These are phyloP conservation scores for Neurospora africana DNA, from an alignment of 495 filamentous ascomycete genomes.

Conservation along the genomic window DNA sequence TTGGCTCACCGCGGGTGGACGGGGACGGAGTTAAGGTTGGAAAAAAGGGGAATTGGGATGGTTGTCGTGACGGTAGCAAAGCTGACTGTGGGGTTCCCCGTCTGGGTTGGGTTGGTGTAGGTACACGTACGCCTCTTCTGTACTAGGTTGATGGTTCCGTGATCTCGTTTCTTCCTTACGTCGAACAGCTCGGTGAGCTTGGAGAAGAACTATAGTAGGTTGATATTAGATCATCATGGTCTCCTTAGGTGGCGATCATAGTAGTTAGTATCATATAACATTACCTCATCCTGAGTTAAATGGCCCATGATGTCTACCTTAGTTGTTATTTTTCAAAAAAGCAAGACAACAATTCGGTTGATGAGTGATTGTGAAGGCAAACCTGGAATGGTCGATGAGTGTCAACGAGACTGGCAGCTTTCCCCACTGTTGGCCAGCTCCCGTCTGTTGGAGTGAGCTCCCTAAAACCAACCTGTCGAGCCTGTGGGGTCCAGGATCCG, in stretches of 20 bases:
- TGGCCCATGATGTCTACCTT: conserved; percentile 28
- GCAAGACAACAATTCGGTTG: neutral
- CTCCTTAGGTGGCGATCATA: conserved; percentile 7
- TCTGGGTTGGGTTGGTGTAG: conserved; percentile 1
- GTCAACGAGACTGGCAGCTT: neutral
- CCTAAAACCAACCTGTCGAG: neutral
- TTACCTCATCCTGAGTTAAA: conserved; percentile 67
- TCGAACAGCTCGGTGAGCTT: conserved; percentile 66
- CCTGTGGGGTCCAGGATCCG: neutral
- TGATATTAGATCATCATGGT: conserved; percentile 6
- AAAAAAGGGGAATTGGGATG: conserved; percentile 1
- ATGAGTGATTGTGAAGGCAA: neutral
- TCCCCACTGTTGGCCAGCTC: neutral
- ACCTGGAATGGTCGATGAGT: neutral
- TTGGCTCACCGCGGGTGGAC: neutral
- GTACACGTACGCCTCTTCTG: conserved; percentile 63
- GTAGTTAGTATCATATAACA: neutral
- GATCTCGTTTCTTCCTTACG: conserved; percentile 53
- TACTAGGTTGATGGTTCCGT: conserved; percentile 71
- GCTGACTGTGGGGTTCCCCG: neutral
- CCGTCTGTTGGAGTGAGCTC: neutral
- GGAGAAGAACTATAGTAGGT: conserved; percentile 63
- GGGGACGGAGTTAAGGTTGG: neutral
- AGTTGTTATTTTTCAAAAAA: neutral
- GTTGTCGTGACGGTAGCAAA: conserved; percentile 5